Evolutionary conservation across 768 basidiomycete species (phyloP), one percentile per base, ranked within the genome.

Genomic region (Royoungia palumana): DNA sequence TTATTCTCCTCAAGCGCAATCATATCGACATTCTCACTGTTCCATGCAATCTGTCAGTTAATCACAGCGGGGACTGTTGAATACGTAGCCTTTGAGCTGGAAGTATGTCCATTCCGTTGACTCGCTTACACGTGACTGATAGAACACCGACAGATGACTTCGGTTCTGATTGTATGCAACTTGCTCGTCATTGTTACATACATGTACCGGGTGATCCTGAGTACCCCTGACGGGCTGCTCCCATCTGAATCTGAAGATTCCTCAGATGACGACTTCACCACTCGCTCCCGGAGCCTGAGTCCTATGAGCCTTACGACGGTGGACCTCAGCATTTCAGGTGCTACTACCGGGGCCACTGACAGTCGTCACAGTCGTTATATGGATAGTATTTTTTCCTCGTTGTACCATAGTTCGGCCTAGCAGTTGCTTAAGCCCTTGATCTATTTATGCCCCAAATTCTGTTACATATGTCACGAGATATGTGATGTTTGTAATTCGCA

Each of bases 181-280:
- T 28, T 59, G 41, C 46, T 56, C 8, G 50, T 50, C 30, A 35
- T 50, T 6, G 47, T 54, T 16, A 55, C 58, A 1, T 55, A 52
- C 24, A 5, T 45, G 17, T 59, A 59, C 36, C 45, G 50, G 8
- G 40, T 42, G 5, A 21, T 51, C 34, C 4, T 30, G 38, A 12
- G 8, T 17, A 17, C 42, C 4, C 9, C 34, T 16, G n/a, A 35
- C 16, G 35, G 44, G 17, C 21, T 35, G 1, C 20, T 46, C 27
- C 24, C 20, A 14, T 22, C 42, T 14, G 13, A 12, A 2, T 34
- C 34, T 1, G 43, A 34, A 11, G 24, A 24, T 12, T 12, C 21
- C 10, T 10, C 22, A 17, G 43, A 44, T 17, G 34, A 35, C n/a
- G 43, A 35, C 16, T 47, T 47, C 22, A 47, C 38, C 6, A 40